Percentiles rank a stretch among this genome's conserved stretches.
These are phyloP conservation scores for Suhomyces prunicola DNA, from an alignment of 805 yeast genomes.

Conservation along the genomic window DNA sequence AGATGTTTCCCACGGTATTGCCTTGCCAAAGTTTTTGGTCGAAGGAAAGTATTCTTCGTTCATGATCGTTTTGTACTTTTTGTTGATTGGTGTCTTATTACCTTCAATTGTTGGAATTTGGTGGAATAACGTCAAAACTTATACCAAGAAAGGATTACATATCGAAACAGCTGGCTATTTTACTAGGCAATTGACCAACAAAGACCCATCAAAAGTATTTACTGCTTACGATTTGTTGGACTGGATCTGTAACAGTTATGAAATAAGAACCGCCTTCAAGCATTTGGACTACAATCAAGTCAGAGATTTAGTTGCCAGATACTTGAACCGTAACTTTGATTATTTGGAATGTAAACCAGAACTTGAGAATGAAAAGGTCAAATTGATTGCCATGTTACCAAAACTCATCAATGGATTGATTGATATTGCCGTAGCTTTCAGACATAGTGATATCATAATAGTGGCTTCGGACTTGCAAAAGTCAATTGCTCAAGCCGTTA, in stretches of 20 bases:
- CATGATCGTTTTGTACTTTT: constrained; percentile 59
- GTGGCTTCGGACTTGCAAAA: constrained; percentile 65
- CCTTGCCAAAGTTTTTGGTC: constrained; percentile 85
- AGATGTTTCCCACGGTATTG: constrained; percentile 87
- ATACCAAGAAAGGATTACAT: constrained; percentile 80
- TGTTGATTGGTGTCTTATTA: constrained; percentile 70
- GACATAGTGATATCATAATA: constrained; percentile 62
- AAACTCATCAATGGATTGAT: constrained; percentile 65
- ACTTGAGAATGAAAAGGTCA: constrained; percentile 42
- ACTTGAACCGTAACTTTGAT: constrained; percentile 51
- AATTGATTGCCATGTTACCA: constrained; percentile 62
- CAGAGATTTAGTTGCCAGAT: constrained; percentile 49
- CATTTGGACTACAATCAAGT: constrained; percentile 46
- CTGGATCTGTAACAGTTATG: constrained; percentile 65
- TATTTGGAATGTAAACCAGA: constrained; percentile 15
- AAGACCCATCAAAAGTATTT: constrained; percentile 64
- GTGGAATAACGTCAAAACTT: constrained; percentile 83
- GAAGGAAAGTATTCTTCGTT: constrained; percentile 74
- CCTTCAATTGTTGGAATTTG: constrained; percentile 81
- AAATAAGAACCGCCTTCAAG: constrained; percentile 47
- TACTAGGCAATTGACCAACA: constrained; percentile 69
- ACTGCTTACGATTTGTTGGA: constrained; percentile 55
- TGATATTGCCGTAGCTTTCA: constrained; percentile 79
- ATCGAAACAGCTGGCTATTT: constrained; percentile 79
- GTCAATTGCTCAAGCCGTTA: constrained; percentile 73